Conservation (phyloP, 140 eudicot genomes). For the Oenanthe javanica region DNA sequence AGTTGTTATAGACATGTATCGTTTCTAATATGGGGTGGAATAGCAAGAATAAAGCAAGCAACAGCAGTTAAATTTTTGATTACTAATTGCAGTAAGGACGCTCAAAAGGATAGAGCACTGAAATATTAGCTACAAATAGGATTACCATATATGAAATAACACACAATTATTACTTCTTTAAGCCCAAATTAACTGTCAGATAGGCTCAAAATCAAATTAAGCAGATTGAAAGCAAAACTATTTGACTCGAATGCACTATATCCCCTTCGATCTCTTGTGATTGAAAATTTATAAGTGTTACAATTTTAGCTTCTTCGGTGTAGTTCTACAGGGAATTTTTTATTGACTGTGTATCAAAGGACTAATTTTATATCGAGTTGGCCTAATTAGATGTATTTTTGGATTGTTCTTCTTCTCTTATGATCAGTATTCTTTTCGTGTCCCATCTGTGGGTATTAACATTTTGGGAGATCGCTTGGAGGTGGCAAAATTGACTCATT, state of each 20-base stretch:
- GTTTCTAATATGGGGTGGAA: too few species aligned
- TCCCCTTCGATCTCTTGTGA: not conserved
- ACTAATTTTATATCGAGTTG: not conserved
- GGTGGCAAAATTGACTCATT: slow-evolving; percentile 46
- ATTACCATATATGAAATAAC: too few species aligned
- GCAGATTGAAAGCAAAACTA: not conserved
- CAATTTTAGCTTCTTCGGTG: not conserved
- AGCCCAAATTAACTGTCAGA: not conserved
- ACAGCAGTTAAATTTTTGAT: too few species aligned
- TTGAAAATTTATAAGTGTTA: not conserved
- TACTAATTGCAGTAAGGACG: too few species aligned
- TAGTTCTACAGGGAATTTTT: not conserved
- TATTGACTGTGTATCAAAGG: not conserved
- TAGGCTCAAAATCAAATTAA: not conserved
- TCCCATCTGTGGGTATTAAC: slow-evolving; percentile 9
- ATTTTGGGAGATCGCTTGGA: slow-evolving; percentile 47
- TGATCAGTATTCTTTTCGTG: not conserved
- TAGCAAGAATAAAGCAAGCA: too few species aligned
- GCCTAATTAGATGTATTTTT: not conserved
- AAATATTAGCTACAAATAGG: not conserved
- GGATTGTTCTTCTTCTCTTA: not conserved
- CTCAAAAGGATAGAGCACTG: too few species aligned
- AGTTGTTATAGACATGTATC: too few species aligned
- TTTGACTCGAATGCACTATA: not conserved
- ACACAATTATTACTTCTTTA: too few species aligned